Evolutionary conservation across 257 asterid species (phyloP).

Genomic region (Nemophila menziesii): DNA sequence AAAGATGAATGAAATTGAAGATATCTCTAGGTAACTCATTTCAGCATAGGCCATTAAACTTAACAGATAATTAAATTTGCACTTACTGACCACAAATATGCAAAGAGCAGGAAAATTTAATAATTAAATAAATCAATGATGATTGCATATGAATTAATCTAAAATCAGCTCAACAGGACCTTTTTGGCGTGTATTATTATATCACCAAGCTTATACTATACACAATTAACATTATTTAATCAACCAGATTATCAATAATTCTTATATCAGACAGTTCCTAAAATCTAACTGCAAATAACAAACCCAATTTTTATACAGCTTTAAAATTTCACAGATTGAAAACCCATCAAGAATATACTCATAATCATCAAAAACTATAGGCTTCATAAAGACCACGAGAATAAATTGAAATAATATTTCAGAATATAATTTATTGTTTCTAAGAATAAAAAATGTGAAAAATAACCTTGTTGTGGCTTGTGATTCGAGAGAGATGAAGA

Average conservation of each 20-base stretch:
- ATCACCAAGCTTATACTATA: not conserved
- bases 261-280: conserved; percentile 11
- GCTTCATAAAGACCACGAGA: not conserved
- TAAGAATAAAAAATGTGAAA: too few species aligned
- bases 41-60: not conserved
- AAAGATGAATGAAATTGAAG: not conserved
- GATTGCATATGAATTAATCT: too few species aligned
- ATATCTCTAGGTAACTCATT: not conserved
- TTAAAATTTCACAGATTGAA: not conserved
- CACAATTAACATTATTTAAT: not conserved
- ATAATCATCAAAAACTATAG: not conserved
- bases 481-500: not conserved
- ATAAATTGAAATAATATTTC: too few species aligned
- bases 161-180: too few species aligned
- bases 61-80: too few species aligned
- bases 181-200: not conserved
- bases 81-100: too few species aligned
- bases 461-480: not conserved
- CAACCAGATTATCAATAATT: not conserved
- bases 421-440: too few species aligned
- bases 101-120: too few species aligned
- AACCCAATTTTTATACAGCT: not conserved
- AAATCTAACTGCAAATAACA: not conserved
- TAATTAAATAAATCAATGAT: too few species aligned
- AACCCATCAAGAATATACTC: conserved; percentile 6